Base-by-base conservation (phyloP, 768 basidiomycete species). In the Serendipita sp. region DNA sequence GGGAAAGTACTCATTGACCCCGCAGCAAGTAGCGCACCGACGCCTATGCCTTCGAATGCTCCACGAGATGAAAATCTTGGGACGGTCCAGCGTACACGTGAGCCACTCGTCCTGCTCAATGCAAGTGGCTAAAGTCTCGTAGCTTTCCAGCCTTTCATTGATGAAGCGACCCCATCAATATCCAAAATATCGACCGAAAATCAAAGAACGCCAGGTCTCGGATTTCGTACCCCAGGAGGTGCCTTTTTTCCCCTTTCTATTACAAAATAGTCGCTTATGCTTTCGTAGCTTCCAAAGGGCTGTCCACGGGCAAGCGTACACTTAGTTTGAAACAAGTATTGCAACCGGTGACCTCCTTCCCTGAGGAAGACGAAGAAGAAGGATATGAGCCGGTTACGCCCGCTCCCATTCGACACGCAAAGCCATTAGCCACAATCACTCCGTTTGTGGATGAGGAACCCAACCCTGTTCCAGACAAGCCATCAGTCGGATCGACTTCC, bases 101-200 rank as follows among this genome's bases (percentile, higher is more conserved):
- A 32, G 56, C 30, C 30, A 32, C n/a, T 8, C n/a, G 7, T 18
- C 13, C 28, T 28, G 46, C 46, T 16, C 8, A 30, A 13, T 4
- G 53, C 28, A 48, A n/a, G 45, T 30, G 7, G 16, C 41, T 64
- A 13, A 47, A 30, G 18, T 24, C 32, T 37, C 46, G 11, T 67
- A 81, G 83, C 78, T 35, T 88, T 89, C 73, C 81, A 80, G 66
- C 86, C 88, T 5, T 88, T 84, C 69, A 76, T 83, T 0, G 88
- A 88, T 63, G 86, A 86, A 70, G 83, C 82, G 67, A 73, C 74
- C 37, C 56, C 56, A n/a, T 10, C 30, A 34, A 10, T 30, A 10
- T 30, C 18, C 56, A 60, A 37, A 37, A 38, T 60, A n/a, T 60
- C 56, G 11, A 60, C 11, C 2, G 56, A 60, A n/a, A 60, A 60